A percentile compares a stretch with the other conserved stretches of the same genome.
Conservation (phyloP, 108 stramenopile genomes). For the Pseudonitzschia delicatissima region DNA sequence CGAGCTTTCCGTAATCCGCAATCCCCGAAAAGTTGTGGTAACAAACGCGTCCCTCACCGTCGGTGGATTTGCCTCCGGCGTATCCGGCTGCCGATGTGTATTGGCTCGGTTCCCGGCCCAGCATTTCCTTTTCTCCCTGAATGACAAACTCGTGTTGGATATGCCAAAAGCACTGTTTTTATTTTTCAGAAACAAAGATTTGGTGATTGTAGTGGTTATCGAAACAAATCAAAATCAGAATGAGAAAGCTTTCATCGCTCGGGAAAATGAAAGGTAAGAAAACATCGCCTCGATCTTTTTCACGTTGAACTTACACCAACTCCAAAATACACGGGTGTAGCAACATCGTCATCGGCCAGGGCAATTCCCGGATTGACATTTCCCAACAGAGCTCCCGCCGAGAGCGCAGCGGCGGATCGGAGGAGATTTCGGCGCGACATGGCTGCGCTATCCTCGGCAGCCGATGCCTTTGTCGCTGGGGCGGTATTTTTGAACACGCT, state of each 20-base stretch:
- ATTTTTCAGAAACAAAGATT: background rate
- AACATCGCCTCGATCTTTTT: background rate
- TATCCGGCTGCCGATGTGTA: constrained; percentile 83
- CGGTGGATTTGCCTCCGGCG: constrained; percentile 70
- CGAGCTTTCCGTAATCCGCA: constrained; percentile 82
- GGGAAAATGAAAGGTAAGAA: background rate
- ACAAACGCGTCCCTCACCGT: constrained; percentile 62
- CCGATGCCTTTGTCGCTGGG: background rate
- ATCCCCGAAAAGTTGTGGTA: constrained; percentile 82
- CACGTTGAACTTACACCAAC: constrained; percentile 24
- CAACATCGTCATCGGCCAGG: constrained; percentile 7
- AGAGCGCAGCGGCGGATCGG: constrained; percentile 4
- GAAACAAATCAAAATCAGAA: background rate
- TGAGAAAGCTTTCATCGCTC: background rate
- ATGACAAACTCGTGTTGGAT: constrained; percentile 88
- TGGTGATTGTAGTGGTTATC: background rate
- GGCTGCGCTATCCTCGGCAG: background rate
- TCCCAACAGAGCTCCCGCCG: constrained; percentile 1
- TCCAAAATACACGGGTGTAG: constrained; percentile 26
- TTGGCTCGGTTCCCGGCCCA: constrained; percentile 53
- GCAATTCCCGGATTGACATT: background rate
- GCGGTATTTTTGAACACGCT: background rate
- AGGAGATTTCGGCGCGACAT: constrained; percentile 22
- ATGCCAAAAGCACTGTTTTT: constrained; percentile 72
- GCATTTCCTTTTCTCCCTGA: constrained; percentile 63